Percentiles rank a stretch among this genome's conserved stretches.
These are phyloP conservation scores for Trichophyton benhamiae DNA, from an alignment of 2,329 filamentous ascomycete species.

Conservation along the genomic window DNA sequence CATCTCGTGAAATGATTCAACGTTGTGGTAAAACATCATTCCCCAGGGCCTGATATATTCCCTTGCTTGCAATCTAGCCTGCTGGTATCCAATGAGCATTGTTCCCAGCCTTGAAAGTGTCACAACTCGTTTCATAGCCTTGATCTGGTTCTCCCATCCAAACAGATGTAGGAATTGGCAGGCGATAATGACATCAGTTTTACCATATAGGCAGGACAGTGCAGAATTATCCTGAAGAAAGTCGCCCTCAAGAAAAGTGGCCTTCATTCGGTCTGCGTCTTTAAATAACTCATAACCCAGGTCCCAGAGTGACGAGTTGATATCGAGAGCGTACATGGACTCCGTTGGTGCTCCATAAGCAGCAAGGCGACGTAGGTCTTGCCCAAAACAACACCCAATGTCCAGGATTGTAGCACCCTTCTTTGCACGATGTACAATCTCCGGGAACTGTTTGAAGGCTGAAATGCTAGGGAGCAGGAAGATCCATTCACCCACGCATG, in stretches of 20 bases:
- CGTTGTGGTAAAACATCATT: conserved; percentile 5
- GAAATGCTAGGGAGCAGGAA: conserved; percentile 3
- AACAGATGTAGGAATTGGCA: conserved; percentile 35
- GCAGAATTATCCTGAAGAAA: conserved; percentile 24
- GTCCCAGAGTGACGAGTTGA: conserved; percentile 41
- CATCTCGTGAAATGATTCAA: not conserved
- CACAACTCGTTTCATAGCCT: not conserved
- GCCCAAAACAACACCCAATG: conserved; percentile 42
- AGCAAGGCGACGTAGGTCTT: conserved; percentile 40
- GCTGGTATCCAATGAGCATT: conserved; percentile 1
- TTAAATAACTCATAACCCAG: conserved; percentile 54
- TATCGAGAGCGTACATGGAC: conserved; percentile 41
- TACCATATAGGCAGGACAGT: conserved; percentile 16
- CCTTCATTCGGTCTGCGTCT: conserved; percentile 39
- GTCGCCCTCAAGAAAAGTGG: conserved; percentile 40
- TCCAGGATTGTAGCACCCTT: conserved; percentile 30
- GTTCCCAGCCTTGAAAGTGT: not conserved
- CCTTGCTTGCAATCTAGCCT: not conserved
- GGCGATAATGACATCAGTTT: conserved; percentile 30
- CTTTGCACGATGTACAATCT: conserved; percentile 6
- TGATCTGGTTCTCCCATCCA: conserved; percentile 20
- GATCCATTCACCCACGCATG: conserved; percentile 5
- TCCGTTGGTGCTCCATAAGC: conserved; percentile 39
- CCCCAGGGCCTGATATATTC: conserved; percentile 5
- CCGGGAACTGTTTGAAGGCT: conserved; percentile 4